Base-by-base conservation (phyloP, 257 asterid genomes). In the Vinca minor region DNA sequence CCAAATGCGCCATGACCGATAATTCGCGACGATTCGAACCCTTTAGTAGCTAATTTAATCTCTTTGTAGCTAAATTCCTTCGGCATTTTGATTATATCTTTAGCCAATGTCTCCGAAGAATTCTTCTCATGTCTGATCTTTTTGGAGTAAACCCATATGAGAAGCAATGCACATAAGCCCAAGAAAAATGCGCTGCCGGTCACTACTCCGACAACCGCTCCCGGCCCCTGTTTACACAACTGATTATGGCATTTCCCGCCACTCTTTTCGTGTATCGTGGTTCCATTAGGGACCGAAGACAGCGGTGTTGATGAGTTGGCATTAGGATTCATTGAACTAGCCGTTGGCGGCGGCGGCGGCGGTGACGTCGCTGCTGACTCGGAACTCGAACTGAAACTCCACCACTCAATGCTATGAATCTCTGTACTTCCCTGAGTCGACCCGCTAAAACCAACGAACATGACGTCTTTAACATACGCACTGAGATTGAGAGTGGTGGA, bases 351-450 rank as follows among this genome's bases (percentile, higher is more conserved):
- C 23, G 80, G 62, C 1, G 84, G 89, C 42, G 75, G 76, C 0
- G 69, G 72, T 20, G 84, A 42, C 34, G 42, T 63, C 53, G 65
- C 42, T 5, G 77, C 68, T 35, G 60, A n/a, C 4, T 34, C 48
- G 17, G 86, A 69, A 46, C 57, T 74, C 1, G 79, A 86, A 57
- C 69, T 74, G 69, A 88, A 88, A 64, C 93, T 88, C 96, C 96
- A 88, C 96, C 95, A 86, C 21, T 81, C 88, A 23, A 88, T 78
- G 67, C 74, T 76, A 69, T 88, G 96, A 39, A 72, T 72, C 74
- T 88, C 96, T 0, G 96, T 88, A 61, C 96, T 88, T 56, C 96
- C 96, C 76, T 88, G 96, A 57, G 96, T 88, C 23, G 96, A 86
- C 59, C 85, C 95, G 44, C 87, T 64, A 58, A 88, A 84, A 21